Conservation (phyloP, 2,329 filamentous ascomycete genomes). For the Colletotrichum sp. region DNA sequence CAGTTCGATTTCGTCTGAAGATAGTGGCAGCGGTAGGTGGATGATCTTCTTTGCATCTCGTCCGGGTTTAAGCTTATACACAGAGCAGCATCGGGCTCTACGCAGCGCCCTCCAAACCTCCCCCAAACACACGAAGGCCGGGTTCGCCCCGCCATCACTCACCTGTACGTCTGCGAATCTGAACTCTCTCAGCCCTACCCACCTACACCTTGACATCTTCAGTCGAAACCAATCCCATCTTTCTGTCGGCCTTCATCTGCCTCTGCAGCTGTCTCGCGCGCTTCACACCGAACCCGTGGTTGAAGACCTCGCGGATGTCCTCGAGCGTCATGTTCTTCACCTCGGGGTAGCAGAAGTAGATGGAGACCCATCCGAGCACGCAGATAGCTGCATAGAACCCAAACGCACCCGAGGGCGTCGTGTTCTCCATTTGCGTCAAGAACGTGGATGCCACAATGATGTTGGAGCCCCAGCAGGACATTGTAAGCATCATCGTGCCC, state of each 20-base stretch:
- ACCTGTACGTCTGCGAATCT: not conserved
- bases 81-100: not conserved
- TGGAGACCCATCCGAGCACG: conserved; percentile 47
- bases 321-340: conserved; percentile 61
- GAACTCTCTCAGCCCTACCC: not conserved
- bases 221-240: not conserved
- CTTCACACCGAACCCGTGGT: conserved; percentile 50
- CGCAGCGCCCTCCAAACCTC: not conserved
- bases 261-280: conserved; percentile 43
- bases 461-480: conserved; percentile 51
- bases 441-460: conserved; percentile 56
- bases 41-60: not conserved
- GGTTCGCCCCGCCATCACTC: not conserved
- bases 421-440: conserved; percentile 53
- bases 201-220: not conserved
- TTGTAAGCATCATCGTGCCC: conserved; percentile 53
- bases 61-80: not conserved
- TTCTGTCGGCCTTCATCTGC: conserved; percentile 26
- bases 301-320: conserved; percentile 55
- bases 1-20: not conserved
- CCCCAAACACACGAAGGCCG: not conserved
- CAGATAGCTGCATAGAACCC: conserved; percentile 57
- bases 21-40: not conserved
- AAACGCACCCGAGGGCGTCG: conserved; percentile 54
- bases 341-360: conserved; percentile 57